Evolutionary conservation across 441 rosid species (phyloP).

Genomic region (Populus hybrid): DNA sequence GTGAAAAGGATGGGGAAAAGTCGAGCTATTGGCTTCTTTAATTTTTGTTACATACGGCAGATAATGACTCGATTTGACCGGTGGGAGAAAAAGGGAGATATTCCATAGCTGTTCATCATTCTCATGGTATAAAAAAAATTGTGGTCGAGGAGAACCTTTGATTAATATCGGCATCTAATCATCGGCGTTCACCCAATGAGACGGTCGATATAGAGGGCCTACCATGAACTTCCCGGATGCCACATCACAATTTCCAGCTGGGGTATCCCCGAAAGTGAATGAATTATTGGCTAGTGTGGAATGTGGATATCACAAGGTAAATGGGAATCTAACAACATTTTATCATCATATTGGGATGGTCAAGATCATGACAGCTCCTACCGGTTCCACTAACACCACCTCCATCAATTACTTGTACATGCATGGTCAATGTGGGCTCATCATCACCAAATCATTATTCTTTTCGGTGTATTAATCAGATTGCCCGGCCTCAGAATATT

Average conservation of each 20-base stretch:
- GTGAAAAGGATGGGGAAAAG: not conserved
- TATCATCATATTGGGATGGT: not conserved
- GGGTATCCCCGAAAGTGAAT: conserved; percentile 28
- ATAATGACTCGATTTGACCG: conserved; percentile 1
- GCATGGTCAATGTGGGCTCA: not conserved
- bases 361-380: conserved; percentile 16
- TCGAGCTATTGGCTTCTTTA: conserved; percentile 8
- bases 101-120: conserved; percentile 28
- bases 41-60: conserved; percentile 16
- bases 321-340: conserved; percentile 15
- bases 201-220: conserved; percentile 11
- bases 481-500: not conserved
- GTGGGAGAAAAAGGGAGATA: conserved; percentile 8
- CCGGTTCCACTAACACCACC: conserved; percentile 7
- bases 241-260: conserved; percentile 29
- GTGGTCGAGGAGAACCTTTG: conserved; percentile 19
- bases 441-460: not conserved
- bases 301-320: conserved; percentile 10
- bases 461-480: not conserved
- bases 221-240: not conserved
- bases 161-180: conserved; percentile 6
- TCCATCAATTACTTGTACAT: not conserved
- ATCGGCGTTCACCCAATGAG: not conserved
- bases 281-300: conserved; percentile 28
- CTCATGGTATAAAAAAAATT: not conserved